phyloP scores from a whole-genome alignment of 2,329 filamentous ascomycete genomes.

The Alternaria arbusti region DNA sequence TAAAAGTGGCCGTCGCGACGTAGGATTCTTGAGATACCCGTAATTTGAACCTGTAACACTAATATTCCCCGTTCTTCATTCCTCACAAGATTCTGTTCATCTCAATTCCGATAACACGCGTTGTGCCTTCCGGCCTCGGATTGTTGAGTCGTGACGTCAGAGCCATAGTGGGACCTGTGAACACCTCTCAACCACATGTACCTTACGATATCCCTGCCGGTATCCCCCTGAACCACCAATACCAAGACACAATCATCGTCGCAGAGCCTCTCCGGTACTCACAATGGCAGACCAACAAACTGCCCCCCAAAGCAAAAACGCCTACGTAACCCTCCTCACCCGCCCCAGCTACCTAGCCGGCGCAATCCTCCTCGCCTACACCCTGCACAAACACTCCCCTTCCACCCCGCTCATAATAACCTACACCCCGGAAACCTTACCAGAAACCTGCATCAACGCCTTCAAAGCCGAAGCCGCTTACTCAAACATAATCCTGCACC shows the following conservation, averaged over 20 bases:
- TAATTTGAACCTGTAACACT: conserved; percentile 16
- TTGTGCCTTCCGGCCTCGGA: conserved; percentile 13
- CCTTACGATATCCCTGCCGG: background rate
- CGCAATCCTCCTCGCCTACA: conserved; percentile 58
- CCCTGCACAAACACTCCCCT: conserved; percentile 54
- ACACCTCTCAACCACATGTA: background rate
- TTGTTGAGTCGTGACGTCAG: conserved; percentile 32
- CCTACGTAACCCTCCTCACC: conserved; percentile 60
- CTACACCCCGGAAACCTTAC: conserved; percentile 54
- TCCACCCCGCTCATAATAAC: conserved; percentile 58
- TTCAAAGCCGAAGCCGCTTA: conserved; percentile 52
- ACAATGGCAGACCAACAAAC: conserved; percentile 15
- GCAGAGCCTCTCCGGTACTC: background rate
- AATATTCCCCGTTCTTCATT: background rate
- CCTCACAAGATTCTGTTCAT: background rate
- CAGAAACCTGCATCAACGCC: conserved; percentile 48
- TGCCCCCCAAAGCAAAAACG: conserved; percentile 24
- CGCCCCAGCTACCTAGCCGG: conserved; percentile 60
- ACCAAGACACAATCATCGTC: background rate
- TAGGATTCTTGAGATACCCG: conserved; percentile 24
- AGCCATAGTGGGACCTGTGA: conserved; percentile 1
- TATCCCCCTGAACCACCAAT: background rate
- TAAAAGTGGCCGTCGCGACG: background rate
- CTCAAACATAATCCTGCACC: conserved; percentile 50
- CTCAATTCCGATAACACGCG: background rate